Evolutionary conservation across 208 protist species (phyloP).

Genomic region (Entamoeba invadens): DNA sequence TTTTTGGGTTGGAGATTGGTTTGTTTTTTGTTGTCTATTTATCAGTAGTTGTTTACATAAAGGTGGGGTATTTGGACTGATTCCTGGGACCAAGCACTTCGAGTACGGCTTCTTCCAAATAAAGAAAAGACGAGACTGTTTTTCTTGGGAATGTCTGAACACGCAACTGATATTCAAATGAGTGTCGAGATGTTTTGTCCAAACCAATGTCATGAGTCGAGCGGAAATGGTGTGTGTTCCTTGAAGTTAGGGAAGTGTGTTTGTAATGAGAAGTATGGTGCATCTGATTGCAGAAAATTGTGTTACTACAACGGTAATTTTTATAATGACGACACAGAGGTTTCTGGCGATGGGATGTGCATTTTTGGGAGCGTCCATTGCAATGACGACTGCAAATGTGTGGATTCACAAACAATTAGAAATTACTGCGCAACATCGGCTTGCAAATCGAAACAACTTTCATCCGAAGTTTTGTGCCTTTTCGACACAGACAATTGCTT

Average conservation of each 20-base stretch:
- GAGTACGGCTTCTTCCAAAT: not conserved
- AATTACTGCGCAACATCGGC: not conserved
- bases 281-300: not conserved
- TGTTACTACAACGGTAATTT: not conserved
- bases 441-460: not conserved
- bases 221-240: not conserved
- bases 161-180: not conserved
- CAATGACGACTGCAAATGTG: not conserved
- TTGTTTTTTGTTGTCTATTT: too few species aligned
- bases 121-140: not conserved
- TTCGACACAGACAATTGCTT: not conserved
- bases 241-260: not conserved
- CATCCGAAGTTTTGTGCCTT: not conserved
- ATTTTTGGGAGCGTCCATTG: not conserved
- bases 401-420: not conserved
- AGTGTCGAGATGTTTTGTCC: not conserved
- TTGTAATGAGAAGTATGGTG: not conserved
- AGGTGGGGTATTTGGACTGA: not conserved
- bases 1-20: slow-evolving; percentile 1
- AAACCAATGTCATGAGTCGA: not conserved
- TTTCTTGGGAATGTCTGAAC: not conserved
- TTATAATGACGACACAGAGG: not conserved
- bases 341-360: not conserved
- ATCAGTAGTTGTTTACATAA: too few species aligned
- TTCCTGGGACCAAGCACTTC: not conserved